Base-by-base conservation (phyloP, 23 red algal species). In the Gracilaria domingensis region DNA sequence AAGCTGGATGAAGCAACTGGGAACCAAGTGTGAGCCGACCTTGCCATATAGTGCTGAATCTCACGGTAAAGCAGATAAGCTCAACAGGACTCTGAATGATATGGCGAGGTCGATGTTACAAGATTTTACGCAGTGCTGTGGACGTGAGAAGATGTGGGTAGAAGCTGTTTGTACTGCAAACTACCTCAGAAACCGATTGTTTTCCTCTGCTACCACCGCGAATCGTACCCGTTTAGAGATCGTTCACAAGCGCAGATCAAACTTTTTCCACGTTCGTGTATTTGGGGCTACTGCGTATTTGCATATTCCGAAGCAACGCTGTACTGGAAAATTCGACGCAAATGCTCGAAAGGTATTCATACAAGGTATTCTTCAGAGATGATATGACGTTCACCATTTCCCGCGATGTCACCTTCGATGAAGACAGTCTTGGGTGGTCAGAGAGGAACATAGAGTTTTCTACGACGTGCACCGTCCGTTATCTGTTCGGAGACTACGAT, bases 221-320 rank as follows among this genome's bases (percentile, higher is more conserved):
- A 38, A 34, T 5, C 26, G 51, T 40, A 87, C 66, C 36, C 62
- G 69, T 9, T 77, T 23, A 40, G 66, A 87, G 53, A 42, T 18
- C 25, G 47, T 87, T 18, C 13, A 8, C 25, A 49, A 49, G 30
- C 35, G 16, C 4, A 39, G 84, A 25, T 39, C 69, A 7, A 75
- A 87, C 50, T 35, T 87, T 17, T 59, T 44, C 4, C 67, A 87
- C 28, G 73, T 87, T 30, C 51, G 45, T 1, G 53, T 34, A 11
- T 87, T 87, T 75, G 69, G 84, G 3, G 24, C 67, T 17, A 34
- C 16, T 3, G 42, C 84, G 8, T 87, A 87, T 75, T 45, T 87
- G 28, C 44, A 87, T 47, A 77, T 77, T 21, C 69, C 84, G 7
- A 76, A 87, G 48, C 8, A 53, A 8, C 74, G 40, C 4, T 21